Evolutionary conservation across 495 filamentous ascomycete genomes (phyloP), one percentile per base, ranked within the genome.

Genomic region (Aspergillus homomorphus): DNA sequence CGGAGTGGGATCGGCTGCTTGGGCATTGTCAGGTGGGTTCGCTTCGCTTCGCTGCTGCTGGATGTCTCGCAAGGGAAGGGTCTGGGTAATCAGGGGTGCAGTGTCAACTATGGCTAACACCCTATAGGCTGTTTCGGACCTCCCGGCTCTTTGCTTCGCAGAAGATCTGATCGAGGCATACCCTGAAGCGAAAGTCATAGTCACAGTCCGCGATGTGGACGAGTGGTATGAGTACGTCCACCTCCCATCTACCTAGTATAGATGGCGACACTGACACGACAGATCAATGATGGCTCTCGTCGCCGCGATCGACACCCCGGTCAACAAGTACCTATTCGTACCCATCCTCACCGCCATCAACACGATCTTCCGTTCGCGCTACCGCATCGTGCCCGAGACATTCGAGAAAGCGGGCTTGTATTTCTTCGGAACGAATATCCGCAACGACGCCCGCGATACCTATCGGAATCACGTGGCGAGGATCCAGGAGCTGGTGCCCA

Each of bases 401-500:
- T 24, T 26, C 16, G 14, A 26, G 8, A 26, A 50, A 16, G 46
- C 21, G 2, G 22, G 46, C 22, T 15, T 28, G 12, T 22, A 14
- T 38, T 12, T 38, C 4, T 38, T 10, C 12, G 33, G 33, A 6
- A 2, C 4, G 2, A 12, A 38, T 12, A 38, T 38, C 33, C 33
- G 33, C 4, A 38, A 5, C 22, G 24, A 42, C 1, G 33, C 50
- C 18, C 5, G 21, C 28, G 33, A 44, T 14, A 59, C 45, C 19
- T 72, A 69, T 28, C 51, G 45, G 22, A 66, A 71, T 12, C 68
- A 74, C 45, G 66, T 71, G 45, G 58, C 56, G 18, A 51, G 62
- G 18, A 62, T 80, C 1, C 58, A 70, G 44, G 54, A 63, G 3
- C 28, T 78, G n/a, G 67, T 71, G 1, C 76, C 77, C 4, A 64